These are phyloP conservation scores for Gossypium davidsonii DNA, from an alignment of 441 rosid species.

Conservation along the genomic window DNA sequence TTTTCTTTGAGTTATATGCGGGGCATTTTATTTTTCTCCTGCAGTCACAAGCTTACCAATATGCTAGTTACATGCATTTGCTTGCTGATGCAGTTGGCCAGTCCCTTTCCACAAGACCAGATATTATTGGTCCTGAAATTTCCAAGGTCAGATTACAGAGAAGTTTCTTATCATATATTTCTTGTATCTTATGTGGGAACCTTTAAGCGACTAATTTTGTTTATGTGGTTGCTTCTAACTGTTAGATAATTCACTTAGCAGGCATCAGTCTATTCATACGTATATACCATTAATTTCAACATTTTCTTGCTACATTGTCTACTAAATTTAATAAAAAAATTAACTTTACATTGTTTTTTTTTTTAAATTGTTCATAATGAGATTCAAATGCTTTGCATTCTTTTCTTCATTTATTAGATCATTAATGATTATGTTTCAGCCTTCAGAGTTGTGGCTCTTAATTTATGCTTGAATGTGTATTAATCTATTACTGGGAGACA, in stretches of 20 bases:
- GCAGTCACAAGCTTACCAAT: conserved; percentile 31
- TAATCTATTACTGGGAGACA: not conserved
- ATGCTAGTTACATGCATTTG: conserved; percentile 38
- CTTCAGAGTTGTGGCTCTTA: not conserved
- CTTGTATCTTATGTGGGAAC: not conserved
- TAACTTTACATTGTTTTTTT: not conserved
- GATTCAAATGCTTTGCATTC: not conserved
- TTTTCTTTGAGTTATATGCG: conserved; percentile 27
- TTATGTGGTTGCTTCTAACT: not conserved
- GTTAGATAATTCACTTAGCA: not conserved
- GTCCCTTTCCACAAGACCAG: conserved; percentile 94
- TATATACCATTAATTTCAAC: not conserved
- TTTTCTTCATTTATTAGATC: not conserved
- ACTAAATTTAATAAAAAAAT: not conserved
- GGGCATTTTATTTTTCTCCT: conserved; percentile 28
- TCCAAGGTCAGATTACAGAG: conserved; percentile 59
- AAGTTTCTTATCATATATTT: conserved; percentile 3
- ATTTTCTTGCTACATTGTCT: not conserved
- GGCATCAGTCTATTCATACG: not conserved
- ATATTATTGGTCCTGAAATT: conserved; percentile 80
- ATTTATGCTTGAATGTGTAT: conserved; percentile 1
- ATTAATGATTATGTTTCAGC: not conserved
- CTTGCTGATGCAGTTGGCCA: conserved; percentile 84
- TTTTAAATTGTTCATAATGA: not conserved
- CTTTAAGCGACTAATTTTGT: not conserved